These are phyloP conservation scores for Lablab purpureus DNA, from an alignment of 306 rosid genomes.

Conservation along the genomic window DNA sequence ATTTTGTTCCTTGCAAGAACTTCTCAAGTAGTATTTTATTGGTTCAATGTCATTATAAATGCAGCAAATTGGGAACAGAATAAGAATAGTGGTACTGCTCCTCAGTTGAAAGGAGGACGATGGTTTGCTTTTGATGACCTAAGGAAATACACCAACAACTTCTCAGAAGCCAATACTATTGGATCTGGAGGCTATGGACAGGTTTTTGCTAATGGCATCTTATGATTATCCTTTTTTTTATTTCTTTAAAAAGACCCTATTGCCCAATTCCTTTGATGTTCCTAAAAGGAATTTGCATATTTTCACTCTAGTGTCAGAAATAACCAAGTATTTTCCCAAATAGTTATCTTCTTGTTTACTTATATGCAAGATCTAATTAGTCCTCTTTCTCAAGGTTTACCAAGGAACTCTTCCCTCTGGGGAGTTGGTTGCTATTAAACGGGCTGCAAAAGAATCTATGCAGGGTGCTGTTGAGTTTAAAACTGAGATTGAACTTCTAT, in stretches of 20 bases:
- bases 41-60: conserved; percentile 42
- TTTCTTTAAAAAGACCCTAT: neutral
- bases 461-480: conserved; percentile 79
- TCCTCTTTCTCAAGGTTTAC: conserved; percentile 61
- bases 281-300: conserved; percentile 1
- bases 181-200: conserved; percentile 88
- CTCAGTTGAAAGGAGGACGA: conserved; percentile 71
- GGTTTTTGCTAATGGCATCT: conserved; percentile 50
- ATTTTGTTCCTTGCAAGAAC: conserved; percentile 28
- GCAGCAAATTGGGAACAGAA: conserved; percentile 63
- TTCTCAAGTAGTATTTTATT: conserved; percentile 22
- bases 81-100: conserved; percentile 59
- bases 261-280: conserved; percentile 1
- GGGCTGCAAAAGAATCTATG: conserved; percentile 71
- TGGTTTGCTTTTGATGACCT: conserved; percentile 80
- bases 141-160: conserved; percentile 65
- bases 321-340: conserved; percentile 15
- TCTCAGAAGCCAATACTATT: conserved; percentile 52
- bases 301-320: conserved; percentile 30
- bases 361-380: conserved; percentile 32
- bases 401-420: conserved; percentile 67
- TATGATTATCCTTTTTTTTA: neutral
- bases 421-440: conserved; percentile 75
- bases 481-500: conserved; percentile 88
- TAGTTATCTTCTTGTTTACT: conserved; percentile 26